phyloP scores from a whole-genome alignment of 495 filamentous ascomycete genomes.

The Penicillium paxilli region DNA sequence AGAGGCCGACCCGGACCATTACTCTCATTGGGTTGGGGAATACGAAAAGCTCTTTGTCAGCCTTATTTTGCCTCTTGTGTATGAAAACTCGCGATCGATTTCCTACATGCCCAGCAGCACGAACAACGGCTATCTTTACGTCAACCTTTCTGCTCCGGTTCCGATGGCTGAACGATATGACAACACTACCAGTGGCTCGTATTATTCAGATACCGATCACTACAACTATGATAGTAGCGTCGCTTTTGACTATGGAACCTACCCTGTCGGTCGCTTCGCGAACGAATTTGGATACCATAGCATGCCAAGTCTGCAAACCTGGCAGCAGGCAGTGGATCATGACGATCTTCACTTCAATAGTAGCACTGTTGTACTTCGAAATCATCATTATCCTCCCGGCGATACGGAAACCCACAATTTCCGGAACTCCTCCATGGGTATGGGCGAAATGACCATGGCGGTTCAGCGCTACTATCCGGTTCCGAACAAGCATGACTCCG shows the following conservation, averaged over 20 bases:
- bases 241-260: conserved; percentile 56
- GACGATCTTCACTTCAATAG: conserved; percentile 62
- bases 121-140: conserved; percentile 59
- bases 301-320: conserved; percentile 65
- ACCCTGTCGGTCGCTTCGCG: conserved; percentile 64
- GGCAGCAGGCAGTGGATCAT: conserved; percentile 53
- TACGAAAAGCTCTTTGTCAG: conserved; percentile 65
- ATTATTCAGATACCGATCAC: conserved; percentile 69
- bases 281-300: conserved; percentile 69
- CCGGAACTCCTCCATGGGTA: conserved; percentile 40
- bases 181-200: conserved; percentile 53
- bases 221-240: conserved; percentile 63
- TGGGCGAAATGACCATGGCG: conserved; percentile 65
- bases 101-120: conserved; percentile 69
- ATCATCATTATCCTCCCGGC: conserved; percentile 64
- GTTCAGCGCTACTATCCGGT: conserved; percentile 61
- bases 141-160: conserved; percentile 56
- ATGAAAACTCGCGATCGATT: conserved; percentile 64
- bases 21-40: conserved; percentile 49
- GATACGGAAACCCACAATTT: conserved; percentile 43
- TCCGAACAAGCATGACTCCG: conserved; percentile 55
- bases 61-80: conserved; percentile 60
- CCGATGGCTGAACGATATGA: conserved; percentile 64
- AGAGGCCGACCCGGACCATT: conserved; percentile 42
- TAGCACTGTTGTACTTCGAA: conserved; percentile 57